Evolutionary conservation across 306 rosid species (phyloP), one percentile per base, ranked within the genome.

Genomic region (Pueraria montana): DNA sequence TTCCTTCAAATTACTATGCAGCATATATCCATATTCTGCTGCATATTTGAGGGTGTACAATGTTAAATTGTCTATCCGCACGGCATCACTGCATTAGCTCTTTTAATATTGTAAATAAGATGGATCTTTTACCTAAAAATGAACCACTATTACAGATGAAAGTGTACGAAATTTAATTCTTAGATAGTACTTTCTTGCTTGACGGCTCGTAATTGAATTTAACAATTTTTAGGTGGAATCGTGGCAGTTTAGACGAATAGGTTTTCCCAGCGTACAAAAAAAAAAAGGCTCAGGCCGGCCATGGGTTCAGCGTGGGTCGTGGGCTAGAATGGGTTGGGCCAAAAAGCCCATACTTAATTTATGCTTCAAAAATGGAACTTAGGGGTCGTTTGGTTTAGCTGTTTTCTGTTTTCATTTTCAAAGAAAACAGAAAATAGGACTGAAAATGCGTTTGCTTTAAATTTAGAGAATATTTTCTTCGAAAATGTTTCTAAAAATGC

Each of bases 111-210:
- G 64, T 73, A 46, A 48, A 45, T 67, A 64, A 82, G 68, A 72
- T 58, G 82, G 55, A 50, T 45, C 68, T 24, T 26, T 21, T 78
- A 36, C 50, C 11, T 69, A 45, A 69, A 76, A 46, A 18, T 72
- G 42, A 71, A 62, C 24, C 26, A 9, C 20, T 53, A 42, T 10
- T 26, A 6, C 66, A 24, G 36, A 14, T 53, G 40, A 48, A 70
- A 70, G 48, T 11, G 78, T 24, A 34, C 34, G 9, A 50, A 66
- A 27, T 45, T 79, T 75, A 13, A 56, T 56, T 66, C 20, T 4
- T 23, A 56, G 32, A 79, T 30, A n/a, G n/a, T n/a, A 24, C 11
- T 72, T 32, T 50, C 43, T 43, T 67, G 43, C 45, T 11, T 49
- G 68, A 58, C 14, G 48, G 65, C 36, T 43, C 14, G 50, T 38